Evolutionary conservation across 768 basidiomycete species (phyloP).

Genomic region (Lepiota subincarnata): DNA sequence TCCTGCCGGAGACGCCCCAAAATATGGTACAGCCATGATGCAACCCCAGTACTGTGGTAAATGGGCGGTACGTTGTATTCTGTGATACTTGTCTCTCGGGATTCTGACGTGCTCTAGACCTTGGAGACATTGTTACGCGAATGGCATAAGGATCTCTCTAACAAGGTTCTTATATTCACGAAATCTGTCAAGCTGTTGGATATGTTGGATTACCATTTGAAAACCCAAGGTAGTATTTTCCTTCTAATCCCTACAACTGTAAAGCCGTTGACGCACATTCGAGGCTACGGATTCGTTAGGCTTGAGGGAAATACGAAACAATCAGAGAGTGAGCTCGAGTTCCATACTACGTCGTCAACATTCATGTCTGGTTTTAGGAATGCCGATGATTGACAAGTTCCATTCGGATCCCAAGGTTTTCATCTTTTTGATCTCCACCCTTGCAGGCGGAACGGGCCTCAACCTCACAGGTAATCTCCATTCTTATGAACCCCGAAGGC

Average conservation of each 20-base stretch:
- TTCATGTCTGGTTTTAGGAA: slow-evolving; percentile 44
- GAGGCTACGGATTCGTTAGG: slow-evolving; percentile 61
- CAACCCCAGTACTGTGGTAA: slow-evolving; percentile 75
- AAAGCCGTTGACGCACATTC: neutral
- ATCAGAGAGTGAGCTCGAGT: slow-evolving; percentile 51
- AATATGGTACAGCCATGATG: slow-evolving; percentile 59
- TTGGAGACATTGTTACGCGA: slow-evolving; percentile 61
- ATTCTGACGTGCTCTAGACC: slow-evolving; percentile 40
- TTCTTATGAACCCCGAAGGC: slow-evolving; percentile 4
- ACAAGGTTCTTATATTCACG: slow-evolving; percentile 93
- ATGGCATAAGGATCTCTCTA: slow-evolving; percentile 59
- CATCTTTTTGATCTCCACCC: slow-evolving; percentile 84
- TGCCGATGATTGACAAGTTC: slow-evolving; percentile 84
- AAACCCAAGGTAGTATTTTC: slow-evolving; percentile 40
- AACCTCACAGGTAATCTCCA: slow-evolving; percentile 59
- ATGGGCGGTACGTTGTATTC: slow-evolving; percentile 58
- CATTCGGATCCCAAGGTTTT: slow-evolving; percentile 70
- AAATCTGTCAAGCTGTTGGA: slow-evolving; percentile 88
- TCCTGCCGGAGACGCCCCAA: slow-evolving; percentile 50
- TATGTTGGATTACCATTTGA: slow-evolving; percentile 77
- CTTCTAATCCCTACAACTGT: neutral
- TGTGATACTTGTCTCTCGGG: neutral
- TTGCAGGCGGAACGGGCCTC: slow-evolving; percentile 88
- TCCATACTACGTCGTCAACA: neutral
- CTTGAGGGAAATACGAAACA: slow-evolving; percentile 77